Evolutionary conservation across 768 basidiomycete genomes (phyloP).

Genomic region (Mycena filopes): DNA sequence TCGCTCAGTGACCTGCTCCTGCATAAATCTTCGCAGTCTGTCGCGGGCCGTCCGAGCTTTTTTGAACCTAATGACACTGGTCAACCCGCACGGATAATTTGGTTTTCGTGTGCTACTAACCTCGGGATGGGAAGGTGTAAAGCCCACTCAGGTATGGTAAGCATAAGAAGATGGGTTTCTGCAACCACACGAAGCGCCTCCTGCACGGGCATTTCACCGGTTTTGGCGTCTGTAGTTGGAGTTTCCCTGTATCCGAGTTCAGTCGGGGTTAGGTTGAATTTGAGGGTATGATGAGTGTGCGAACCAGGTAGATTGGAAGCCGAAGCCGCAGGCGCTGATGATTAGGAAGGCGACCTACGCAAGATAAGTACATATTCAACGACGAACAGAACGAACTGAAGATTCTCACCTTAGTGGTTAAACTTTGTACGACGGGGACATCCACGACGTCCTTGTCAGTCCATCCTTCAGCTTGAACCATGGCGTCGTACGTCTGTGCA

Average conservation of each 20-base stretch:
- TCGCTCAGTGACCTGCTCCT: constrained; percentile 46
- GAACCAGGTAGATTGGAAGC: constrained; percentile 54
- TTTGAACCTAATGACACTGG: neutral
- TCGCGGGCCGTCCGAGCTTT: constrained; percentile 41
- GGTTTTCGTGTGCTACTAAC: constrained; percentile 33
- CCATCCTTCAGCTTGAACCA: constrained; percentile 52
- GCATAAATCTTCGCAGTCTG: constrained; percentile 51
- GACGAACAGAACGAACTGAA: neutral
- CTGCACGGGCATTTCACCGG: constrained; percentile 51
- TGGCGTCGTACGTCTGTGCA: constrained; percentile 47
- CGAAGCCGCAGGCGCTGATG: constrained; percentile 59
- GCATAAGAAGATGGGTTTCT: constrained; percentile 40
- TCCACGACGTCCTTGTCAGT: constrained; percentile 38
- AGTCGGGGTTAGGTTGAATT: no score
- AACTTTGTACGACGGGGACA: constrained; percentile 43
- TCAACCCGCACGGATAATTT: neutral
- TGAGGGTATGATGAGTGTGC: neutral
- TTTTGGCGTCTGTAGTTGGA: constrained; percentile 45
- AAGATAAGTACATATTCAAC: neutral
- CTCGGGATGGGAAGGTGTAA: constrained; percentile 46
- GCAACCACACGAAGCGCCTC: constrained; percentile 48
- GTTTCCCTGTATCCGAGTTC: constrained; percentile 28
- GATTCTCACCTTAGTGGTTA: constrained; percentile 51
- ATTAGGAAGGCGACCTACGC: constrained; percentile 54
- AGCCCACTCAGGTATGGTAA: constrained; percentile 51